Percentiles rank a stretch among this genome's conserved stretches.
These are phyloP conservation scores for Hysterangium stoloniferum DNA, from an alignment of 768 basidiomycete species.

Conservation along the genomic window DNA sequence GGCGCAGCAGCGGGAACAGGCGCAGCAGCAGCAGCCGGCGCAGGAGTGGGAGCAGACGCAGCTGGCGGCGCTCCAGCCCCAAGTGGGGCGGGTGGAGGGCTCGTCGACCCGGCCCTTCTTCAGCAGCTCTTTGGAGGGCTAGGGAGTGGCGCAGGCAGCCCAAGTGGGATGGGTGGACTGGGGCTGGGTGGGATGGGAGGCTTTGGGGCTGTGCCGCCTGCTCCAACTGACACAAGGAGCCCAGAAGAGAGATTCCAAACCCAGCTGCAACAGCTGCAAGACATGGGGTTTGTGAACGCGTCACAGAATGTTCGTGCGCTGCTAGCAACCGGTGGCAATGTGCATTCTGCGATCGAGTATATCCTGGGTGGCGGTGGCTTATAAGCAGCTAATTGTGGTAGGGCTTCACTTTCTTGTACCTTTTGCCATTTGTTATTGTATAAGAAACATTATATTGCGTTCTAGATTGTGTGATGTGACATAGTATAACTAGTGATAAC, in stretches of 20 bases:
- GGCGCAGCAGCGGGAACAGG: constrained; percentile 14
- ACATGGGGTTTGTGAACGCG: constrained; percentile 92
- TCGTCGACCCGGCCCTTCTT: constrained; percentile 38
- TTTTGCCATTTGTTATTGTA: too few species aligned
- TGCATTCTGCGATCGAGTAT: constrained; percentile 88
- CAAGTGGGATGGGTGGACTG: too few species aligned
- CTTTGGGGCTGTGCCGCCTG: constrained; percentile 28
- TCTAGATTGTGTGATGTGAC: too few species aligned
- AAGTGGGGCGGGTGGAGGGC: constrained; percentile 18
- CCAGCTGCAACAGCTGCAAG: constrained; percentile 86
- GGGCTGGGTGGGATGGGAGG: constrained; percentile 19
- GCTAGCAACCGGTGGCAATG: constrained; percentile 87
- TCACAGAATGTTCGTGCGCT: constrained; percentile 85
- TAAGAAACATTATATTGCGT: too few species aligned
- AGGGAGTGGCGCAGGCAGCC: constrained; percentile 25
- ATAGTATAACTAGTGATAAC: too few species aligned
- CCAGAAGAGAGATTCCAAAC: constrained; percentile 92
- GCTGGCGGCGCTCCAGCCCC: constrained; percentile 23
- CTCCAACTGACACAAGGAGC: constrained; percentile 61
- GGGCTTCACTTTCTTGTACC: too few species aligned
- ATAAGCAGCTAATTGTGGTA: too few species aligned
- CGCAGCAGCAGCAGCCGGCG: constrained; percentile 7
- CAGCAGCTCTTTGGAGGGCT: constrained; percentile 31
- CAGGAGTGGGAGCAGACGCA: constrained; percentile 16
- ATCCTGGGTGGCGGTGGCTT: constrained; percentile 77